Percentiles rank a stretch among this genome's conserved stretches.
These are phyloP conservation scores for Seminavis robusta DNA, from an alignment of 108 stramenopile genomes.

Conservation along the genomic window DNA sequence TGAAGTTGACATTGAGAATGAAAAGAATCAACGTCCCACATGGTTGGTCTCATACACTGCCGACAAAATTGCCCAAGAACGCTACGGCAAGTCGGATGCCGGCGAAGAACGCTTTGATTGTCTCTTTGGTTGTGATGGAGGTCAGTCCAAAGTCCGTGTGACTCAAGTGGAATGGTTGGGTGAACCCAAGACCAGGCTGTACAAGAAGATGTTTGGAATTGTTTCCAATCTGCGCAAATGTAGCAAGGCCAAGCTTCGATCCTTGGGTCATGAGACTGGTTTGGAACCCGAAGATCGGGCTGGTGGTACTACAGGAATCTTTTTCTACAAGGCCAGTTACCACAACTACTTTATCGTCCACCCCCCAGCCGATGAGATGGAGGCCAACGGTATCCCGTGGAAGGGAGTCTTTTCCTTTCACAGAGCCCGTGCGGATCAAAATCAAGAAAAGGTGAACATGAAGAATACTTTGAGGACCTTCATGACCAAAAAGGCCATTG, in stretches of 20 bases:
- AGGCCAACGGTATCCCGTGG: constrained; percentile 12
- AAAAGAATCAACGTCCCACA: constrained; percentile 1
- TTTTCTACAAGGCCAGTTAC: constrained; percentile 14
- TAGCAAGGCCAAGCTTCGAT: background rate
- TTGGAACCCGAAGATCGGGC: constrained; percentile 13
- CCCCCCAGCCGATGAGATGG: constrained; percentile 9
- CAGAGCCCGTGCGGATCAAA: constrained; percentile 1
- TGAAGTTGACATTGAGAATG: constrained; percentile 10
- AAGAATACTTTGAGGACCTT: background rate
- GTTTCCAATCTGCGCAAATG: constrained; percentile 12
- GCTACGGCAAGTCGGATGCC: constrained; percentile 2
- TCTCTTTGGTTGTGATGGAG: constrained; percentile 4
- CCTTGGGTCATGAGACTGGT: background rate
- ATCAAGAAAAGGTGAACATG: constrained; percentile 5
- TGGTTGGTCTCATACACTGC: constrained; percentile 11
- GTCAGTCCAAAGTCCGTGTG: background rate
- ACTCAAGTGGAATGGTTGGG: constrained; percentile 11
- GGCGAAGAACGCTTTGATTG: constrained; percentile 4
- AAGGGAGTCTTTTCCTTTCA: constrained; percentile 10
- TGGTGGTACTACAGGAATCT: constrained; percentile 3
- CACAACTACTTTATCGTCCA: constrained; percentile 13
- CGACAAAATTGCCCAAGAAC: constrained; percentile 4
- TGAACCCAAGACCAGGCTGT: constrained; percentile 5
- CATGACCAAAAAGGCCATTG: constrained; percentile 7
- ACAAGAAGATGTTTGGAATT: constrained; percentile 17